These are phyloP conservation scores for Carnegiea gigantea DNA, from an alignment of 179 eudicot genomes.

Conservation along the genomic window DNA sequence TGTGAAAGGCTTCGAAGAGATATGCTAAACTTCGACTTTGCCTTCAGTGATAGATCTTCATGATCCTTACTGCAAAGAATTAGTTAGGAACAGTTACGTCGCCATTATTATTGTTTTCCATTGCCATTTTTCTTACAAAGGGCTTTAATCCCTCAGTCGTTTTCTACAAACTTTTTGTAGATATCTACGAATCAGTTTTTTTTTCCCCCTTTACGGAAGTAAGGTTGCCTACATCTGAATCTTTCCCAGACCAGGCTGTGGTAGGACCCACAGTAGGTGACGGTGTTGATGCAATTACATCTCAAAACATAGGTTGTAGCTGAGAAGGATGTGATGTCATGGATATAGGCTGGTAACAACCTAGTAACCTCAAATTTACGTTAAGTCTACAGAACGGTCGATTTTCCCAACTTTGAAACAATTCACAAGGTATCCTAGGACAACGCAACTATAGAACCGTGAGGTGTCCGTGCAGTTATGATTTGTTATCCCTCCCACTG, in stretches of 20 bases:
- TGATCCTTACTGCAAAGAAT: conserved; percentile 56
- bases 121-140: background rate
- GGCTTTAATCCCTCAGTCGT: background rate
- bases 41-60: conserved; percentile 79
- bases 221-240: too few species aligned
- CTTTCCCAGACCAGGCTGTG: too few species aligned
- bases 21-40: conserved; percentile 80
- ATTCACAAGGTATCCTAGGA: background rate
- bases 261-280: background rate
- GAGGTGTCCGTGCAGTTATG: background rate
- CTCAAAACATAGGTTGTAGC: background rate
- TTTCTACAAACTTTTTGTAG: too few species aligned
- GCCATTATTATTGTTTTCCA: background rate
- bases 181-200: too few species aligned
- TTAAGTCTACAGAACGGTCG: background rate
- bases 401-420: background rate
- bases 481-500: background rate
- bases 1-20: conserved; percentile 80
- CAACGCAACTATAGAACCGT: background rate
- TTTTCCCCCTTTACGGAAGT: too few species aligned
- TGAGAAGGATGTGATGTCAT: background rate
- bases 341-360: background rate
- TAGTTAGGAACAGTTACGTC: background rate
- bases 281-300: too few species aligned
- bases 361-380: background rate